Evolutionary conservation across 495 filamentous ascomycete genomes (phyloP).

Genomic region (Astrothelium macrocarpum): DNA sequence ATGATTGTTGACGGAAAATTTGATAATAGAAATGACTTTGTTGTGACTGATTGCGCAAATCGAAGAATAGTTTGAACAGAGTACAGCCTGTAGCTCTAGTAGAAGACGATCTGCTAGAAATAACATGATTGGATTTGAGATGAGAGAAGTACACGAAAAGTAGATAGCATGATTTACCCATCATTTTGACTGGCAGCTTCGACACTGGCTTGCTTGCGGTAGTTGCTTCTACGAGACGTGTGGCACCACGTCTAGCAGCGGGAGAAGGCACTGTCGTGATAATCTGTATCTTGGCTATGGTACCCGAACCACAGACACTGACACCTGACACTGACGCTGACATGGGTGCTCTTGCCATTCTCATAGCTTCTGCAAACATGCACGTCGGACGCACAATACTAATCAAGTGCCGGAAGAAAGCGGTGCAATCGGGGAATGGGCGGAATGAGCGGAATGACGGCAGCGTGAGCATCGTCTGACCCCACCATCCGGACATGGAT

Average conservation of each 20-base stretch:
- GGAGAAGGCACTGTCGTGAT: background rate
- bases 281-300: too few relatives aligned
- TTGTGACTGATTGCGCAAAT: background rate
- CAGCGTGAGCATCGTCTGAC: background rate
- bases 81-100: background rate
- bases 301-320: too few relatives aligned
- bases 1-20: background rate
- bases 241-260: background rate
- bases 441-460: background rate
- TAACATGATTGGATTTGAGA: background rate
- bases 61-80: background rate
- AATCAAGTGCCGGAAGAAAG: background rate
- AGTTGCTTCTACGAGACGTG: background rate
- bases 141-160: background rate
- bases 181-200: background rate
- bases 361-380: too few relatives aligned
- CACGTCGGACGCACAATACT: background rate
- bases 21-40: background rate
- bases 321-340: too few relatives aligned
- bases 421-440: background rate
- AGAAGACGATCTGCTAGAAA: background rate
- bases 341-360: too few relatives aligned
- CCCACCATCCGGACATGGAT: background rate
- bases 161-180: background rate
- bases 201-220: background rate